Percentiles rank a stretch among this genome's conserved stretches.
These are phyloP conservation scores for Entomortierella lignicola DNA, from an alignment of 192 early-diverging fungal genomes.

Conservation along the genomic window DNA sequence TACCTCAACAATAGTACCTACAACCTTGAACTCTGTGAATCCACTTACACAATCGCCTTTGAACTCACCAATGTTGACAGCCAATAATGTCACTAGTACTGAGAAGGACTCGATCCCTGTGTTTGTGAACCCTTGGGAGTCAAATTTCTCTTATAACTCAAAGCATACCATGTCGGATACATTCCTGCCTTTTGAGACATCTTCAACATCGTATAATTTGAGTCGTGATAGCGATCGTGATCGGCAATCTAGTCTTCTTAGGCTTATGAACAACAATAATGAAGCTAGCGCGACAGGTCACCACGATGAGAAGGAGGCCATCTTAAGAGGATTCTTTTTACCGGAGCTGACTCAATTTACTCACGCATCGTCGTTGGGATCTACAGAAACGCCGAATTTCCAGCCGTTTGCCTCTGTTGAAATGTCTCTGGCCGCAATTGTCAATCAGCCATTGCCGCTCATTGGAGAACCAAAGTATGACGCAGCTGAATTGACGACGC, in stretches of 20 bases:
- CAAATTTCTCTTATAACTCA: conserved; percentile 12
- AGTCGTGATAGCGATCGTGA: not conserved
- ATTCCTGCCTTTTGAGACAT: conserved; percentile 23
- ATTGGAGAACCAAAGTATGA: conserved; percentile 27
- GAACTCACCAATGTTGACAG: not conserved
- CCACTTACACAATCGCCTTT: not conserved
- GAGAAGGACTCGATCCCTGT: not conserved
- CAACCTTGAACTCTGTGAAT: not conserved
- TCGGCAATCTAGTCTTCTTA: conserved; percentile 35
- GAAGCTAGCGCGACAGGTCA: not conserved
- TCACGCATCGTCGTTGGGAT: not conserved
- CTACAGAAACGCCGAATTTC: not conserved
- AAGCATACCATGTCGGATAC: conserved; percentile 31
- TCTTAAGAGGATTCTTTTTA: conserved; percentile 28
- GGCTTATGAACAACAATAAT: conserved; percentile 26
- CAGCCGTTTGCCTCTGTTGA: conserved; percentile 29
- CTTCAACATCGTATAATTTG: not conserved
- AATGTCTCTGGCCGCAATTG: conserved; percentile 39
- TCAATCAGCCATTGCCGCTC: conserved; percentile 17
- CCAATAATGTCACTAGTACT: not conserved
- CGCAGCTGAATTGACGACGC: conserved; percentile 17
- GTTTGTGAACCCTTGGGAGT: conserved; percentile 50
- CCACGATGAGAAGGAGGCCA: conserved; percentile 20
- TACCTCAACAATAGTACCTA: not conserved
- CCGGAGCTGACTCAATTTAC: conserved; percentile 17